These are phyloP conservation scores for Croton laevigatus DNA, from an alignment of 441 rosid genomes.

Conservation along the genomic window DNA sequence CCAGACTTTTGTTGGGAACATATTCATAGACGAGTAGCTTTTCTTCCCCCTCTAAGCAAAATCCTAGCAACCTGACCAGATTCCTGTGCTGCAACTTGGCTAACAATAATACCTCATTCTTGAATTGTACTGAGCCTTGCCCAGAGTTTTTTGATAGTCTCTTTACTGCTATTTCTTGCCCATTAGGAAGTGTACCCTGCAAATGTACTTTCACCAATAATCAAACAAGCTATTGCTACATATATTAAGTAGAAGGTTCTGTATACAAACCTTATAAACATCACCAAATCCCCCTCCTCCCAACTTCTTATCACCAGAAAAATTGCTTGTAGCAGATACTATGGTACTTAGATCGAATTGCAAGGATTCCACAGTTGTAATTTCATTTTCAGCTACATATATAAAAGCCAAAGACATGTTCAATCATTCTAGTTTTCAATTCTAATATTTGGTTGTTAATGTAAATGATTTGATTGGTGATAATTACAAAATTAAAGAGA, in stretches of 20 bases:
- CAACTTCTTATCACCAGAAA: constrained; percentile 43
- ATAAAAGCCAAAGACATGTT: background rate
- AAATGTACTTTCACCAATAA: background rate
- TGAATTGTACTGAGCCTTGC: constrained; percentile 31
- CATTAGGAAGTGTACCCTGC: constrained; percentile 28
- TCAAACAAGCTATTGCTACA: too few species aligned
- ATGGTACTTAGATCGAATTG: constrained; percentile 47
- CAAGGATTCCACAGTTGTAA: constrained; percentile 33
- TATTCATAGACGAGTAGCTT: constrained; percentile 35
- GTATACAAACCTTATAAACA: constrained; percentile 61
- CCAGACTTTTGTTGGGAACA: constrained; percentile 30
- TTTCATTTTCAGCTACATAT: constrained; percentile 27
- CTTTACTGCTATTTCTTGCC: constrained; percentile 33
- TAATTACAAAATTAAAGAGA: too few species aligned
- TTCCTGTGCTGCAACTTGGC: constrained; percentile 37
- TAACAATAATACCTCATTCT: constrained; percentile 32
- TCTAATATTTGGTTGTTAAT: too few species aligned
- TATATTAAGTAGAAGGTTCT: too few species aligned
- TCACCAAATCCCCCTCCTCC: constrained; percentile 84
- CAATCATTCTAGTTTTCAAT: background rate
- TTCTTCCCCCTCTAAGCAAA: constrained; percentile 28
- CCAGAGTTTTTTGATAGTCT: constrained; percentile 19
- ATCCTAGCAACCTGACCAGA: constrained; percentile 30
- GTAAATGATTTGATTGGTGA: too few species aligned
- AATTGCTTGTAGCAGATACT: constrained; percentile 49